Evolutionary conservation across 371 early-diverging fungal genomes (phyloP).

Genomic region (Mortierella sp.): DNA sequence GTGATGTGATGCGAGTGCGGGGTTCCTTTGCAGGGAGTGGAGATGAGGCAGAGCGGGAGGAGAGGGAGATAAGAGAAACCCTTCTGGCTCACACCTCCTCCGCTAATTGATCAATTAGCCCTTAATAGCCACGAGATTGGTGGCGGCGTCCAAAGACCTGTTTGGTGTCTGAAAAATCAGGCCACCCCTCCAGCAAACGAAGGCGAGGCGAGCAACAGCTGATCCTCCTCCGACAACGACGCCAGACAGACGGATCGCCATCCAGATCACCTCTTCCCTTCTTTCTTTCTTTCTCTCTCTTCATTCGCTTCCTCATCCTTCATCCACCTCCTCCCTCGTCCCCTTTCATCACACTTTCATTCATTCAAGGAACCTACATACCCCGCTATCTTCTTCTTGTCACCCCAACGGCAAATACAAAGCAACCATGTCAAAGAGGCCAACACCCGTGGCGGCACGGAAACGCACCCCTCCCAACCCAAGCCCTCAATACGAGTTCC

Average conservation of each 20-base stretch:
- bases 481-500: slow-evolving; percentile 75
- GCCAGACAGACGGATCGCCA: neutral
- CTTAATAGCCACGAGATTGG: neutral
- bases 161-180: slow-evolving; percentile 23
- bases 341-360: neutral
- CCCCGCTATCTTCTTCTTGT: too few species aligned
- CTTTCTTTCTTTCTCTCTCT: neutral
- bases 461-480: slow-evolving; percentile 49
- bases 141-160: slow-evolving; percentile 9
- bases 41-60: neutral
- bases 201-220: neutral
- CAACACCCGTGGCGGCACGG: slow-evolving; percentile 11
- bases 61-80: neutral
- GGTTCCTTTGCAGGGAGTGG: neutral
- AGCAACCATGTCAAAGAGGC: slow-evolving; percentile 13
- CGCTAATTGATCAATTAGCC: neutral
- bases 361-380: neutral
- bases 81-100: neutral
- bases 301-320: neutral
- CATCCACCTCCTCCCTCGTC: neutral
- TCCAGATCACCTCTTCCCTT: neutral
- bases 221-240: neutral
- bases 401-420: neutral
- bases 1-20: neutral
- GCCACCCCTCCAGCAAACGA: slow-evolving; percentile 9